Evolutionary conservation across 441 rosid species (phyloP).

Genomic region (Capsella rubella): DNA sequence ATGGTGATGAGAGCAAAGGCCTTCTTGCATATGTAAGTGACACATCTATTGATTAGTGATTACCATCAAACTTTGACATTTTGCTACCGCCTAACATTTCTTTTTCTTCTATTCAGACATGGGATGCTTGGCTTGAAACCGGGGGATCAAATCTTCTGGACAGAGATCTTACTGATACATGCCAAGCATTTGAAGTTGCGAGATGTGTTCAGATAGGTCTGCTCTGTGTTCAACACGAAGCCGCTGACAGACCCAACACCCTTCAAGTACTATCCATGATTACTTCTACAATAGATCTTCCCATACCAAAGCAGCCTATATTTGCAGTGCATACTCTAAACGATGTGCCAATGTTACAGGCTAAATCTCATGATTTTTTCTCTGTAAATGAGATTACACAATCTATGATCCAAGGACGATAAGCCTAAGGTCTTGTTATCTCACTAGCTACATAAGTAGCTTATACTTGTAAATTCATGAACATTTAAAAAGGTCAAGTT

Average conservation of each 20-base stretch:
- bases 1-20: slow-evolving; percentile 51
- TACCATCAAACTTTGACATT: not conserved
- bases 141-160: slow-evolving; percentile 46
- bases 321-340: slow-evolving; percentile 20
- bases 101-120: slow-evolving; percentile 38
- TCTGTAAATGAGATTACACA: slow-evolving; percentile 30
- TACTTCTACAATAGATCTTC: slow-evolving; percentile 45
- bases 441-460: not conserved
- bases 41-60: not conserved
- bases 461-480: slow-evolving; percentile 12
- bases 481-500: not conserved
- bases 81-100: not conserved
- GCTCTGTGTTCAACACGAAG: slow-evolving; percentile 49
- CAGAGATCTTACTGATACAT: slow-evolving; percentile 31
- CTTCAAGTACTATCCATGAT: slow-evolving; percentile 49
- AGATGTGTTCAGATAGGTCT: slow-evolving; percentile 53
- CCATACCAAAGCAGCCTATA: slow-evolving; percentile 29
- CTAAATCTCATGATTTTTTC: slow-evolving; percentile 20
- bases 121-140: slow-evolving; percentile 51
- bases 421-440: not conserved
- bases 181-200: slow-evolving; percentile 33
- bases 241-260: slow-evolving; percentile 56
- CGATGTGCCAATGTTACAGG: slow-evolving; percentile 5
- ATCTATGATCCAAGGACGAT: slow-evolving; percentile 24
- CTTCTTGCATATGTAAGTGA: slow-evolving; percentile 56